These are phyloP conservation scores for Phytophthora multivora DNA, from an alignment of 352 stramenopile genomes.

Conservation along the genomic window DNA sequence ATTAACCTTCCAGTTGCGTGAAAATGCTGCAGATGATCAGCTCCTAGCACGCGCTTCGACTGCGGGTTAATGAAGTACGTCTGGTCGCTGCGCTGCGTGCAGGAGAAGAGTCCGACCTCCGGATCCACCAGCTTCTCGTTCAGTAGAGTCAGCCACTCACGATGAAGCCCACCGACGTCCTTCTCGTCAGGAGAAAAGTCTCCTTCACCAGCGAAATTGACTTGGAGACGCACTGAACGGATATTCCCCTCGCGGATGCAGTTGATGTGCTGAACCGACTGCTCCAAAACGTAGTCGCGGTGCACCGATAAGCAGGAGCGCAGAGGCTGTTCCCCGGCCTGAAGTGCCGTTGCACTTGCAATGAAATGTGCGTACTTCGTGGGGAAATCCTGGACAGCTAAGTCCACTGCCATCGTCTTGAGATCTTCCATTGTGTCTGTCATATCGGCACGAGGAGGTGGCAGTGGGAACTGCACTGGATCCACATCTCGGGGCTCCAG, in stretches of 20 bases:
- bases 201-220: slow-evolving; percentile 68
- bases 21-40: slow-evolving; percentile 66
- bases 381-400: slow-evolving; percentile 42
- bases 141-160: slow-evolving; percentile 85
- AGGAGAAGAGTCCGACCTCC: slow-evolving; percentile 58
- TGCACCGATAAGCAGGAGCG: slow-evolving; percentile 30
- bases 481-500: slow-evolving; percentile 31
- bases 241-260: slow-evolving; percentile 44
- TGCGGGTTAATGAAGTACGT: slow-evolving; percentile 70
- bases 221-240: slow-evolving; percentile 47
- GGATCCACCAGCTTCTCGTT: slow-evolving; percentile 55
- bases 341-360: slow-evolving; percentile 18
- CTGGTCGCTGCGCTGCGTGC: slow-evolving; percentile 56
- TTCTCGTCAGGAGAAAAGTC: slow-evolving; percentile 47
- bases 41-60: slow-evolving; percentile 50
- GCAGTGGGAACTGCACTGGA: slow-evolving; percentile 31
- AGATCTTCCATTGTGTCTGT: slow-evolving; percentile 32
- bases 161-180: slow-evolving; percentile 51
- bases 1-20: slow-evolving; percentile 58
- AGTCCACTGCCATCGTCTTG: slow-evolving; percentile 22
- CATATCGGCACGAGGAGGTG: slow-evolving; percentile 12
- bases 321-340: slow-evolving; percentile 4
- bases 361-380: slow-evolving; percentile 60
- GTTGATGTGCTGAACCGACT: slow-evolving; percentile 61
- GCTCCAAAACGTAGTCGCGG: slow-evolving; percentile 49